Evolutionary conservation across 345 rosid genomes (phyloP), one percentile per base, ranked within the genome.

Genomic region (Cochlearia excelsa): DNA sequence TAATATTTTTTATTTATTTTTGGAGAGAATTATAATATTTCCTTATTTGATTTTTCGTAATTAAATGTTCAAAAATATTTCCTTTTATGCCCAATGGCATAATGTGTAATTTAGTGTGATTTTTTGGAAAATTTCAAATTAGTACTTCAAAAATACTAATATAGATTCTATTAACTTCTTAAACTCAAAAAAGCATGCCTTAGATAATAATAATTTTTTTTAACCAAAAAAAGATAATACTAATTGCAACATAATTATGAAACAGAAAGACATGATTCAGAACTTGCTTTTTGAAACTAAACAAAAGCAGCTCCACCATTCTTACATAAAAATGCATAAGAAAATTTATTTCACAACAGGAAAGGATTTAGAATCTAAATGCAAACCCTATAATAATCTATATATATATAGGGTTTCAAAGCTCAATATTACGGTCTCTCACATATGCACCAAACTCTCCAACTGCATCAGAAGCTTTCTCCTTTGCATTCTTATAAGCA

Each of bases 401-500:
- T 16, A 16, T 0, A 16, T 16, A 16, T 16, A 16, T 16, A 16
- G 23, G 23, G 28, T 52, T 61, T 62, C 61, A 67, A 33, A 67
- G 65, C 67, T 75, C 69, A 10, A 52, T 70, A 39, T 5, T 38
- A 43, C 43, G 69, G 48, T 64, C 48, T 57, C 90, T 63, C 43
- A 35, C 0, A 37, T 63, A 44, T 26, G 54, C 1, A 51, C 65
- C 95, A 37, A 82, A 26, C 43, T 78, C 71, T 30, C 74, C 82
- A 2, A 81, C 37, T 2, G 82, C 82, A 9, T 69, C 26, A 0
- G 89, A 85, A 55, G 85, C 76, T 49, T 53, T 79, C 50, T 87
- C 88, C 60, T 87, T 87, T 0, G 84, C 90, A 29, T 67, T 66
- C 54, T 78, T 88, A 53, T 77, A 82, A 65, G 52, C 57, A 38